Evolutionary conservation across 306 rosid genomes (phyloP), one percentile per base, ranked within the genome.

Genomic region (Lupinus albus): DNA sequence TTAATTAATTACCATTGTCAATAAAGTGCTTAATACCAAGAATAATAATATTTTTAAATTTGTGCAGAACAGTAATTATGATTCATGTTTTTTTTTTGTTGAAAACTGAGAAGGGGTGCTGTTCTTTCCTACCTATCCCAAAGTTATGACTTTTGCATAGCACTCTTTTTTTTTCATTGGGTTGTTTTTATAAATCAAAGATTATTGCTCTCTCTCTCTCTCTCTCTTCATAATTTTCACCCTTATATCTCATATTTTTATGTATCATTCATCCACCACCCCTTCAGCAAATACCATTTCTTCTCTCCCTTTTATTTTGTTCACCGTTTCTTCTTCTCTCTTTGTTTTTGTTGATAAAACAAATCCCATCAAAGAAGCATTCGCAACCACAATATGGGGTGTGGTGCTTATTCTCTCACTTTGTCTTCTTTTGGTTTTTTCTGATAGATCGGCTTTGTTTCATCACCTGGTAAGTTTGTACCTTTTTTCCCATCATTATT

Each of bases 121-220:
- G 84, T 69, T 64, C 45, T 59, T 17, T 59, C 73, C 78, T 54
- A 33, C 73, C 78, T 54, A 33, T 52, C 71, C 62, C 61, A 33
- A 59, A 49, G 69, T 9, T 57, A 58, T 61, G 76, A 79, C 83
- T 78, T 88, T 81, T 83, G 84, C 64, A 75, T 84, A 72, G n/a
- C 80, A 63, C 74, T 70, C 61, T 64, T 36, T 73, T 80, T 63
- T 45, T 25, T 25, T 25, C 30, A 58, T 8, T 76, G 84, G 84
- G 88, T 62, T 78, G 77, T 85, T 85, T 87, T 75, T 67, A 78
- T 75, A 84, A 84, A 79, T 80, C 81, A 72, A 75, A 79, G 68
- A 76, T 80, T 76, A 77, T 84, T 5, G 38, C 8, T 47, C 79
- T 83, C 45, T 76, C 81, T 30, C 80, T 86, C 83, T 83, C 79